Base-by-base conservation (phyloP, 148 eudicot genomes). In the Rhododendron ovatum region DNA sequence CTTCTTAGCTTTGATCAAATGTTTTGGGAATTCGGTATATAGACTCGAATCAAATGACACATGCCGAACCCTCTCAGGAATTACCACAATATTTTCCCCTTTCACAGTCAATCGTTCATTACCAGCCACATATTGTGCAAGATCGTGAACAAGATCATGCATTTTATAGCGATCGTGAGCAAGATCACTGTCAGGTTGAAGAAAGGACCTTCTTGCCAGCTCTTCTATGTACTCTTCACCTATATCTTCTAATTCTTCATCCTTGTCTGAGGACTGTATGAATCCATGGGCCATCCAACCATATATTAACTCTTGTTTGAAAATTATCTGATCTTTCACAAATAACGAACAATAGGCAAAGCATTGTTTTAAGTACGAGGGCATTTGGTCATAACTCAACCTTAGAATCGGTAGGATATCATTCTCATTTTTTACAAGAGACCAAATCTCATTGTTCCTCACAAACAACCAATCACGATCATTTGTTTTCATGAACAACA, bases 381-480 rank as follows among this genome's bases (percentile, higher is more conserved):
- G 26, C 20, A 51, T 28, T 17, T 28, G 15, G 37, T 80, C n/a
- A 30, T 80, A 80, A 45, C 83, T 80, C 65, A 80, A 51, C 63
- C 2, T 51, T 8, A 51, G 11, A 2, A 51, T 30, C 0, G 83
- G 65, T 13, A 80, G 10, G 37, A 51, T 51, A 76, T 33, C 57
- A 85, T 24, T 61, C 9, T 81, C 63, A 3, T 57, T 61, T 80
- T 84, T 48, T 0, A n/a, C 69, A 22, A 59, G 5, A 9, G 51
- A 26, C 26, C 55, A 59, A 1, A 88, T 51, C 15, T 78, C 78
- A 69, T 39, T 50, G 24, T 84, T 51, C 22, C 33, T n/a, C 4
- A 84, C 51, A 3, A 45, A 84, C 4, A 63, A 71, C 89, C 89
- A 88, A 28, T 84, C 87, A 8, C 30, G 33, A 5, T 30, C 80